Evolutionary conservation across 2,329 filamentous ascomycete genomes (phyloP), one percentile per base, ranked within the genome.

Genomic region (Colletotrichum karsti): DNA sequence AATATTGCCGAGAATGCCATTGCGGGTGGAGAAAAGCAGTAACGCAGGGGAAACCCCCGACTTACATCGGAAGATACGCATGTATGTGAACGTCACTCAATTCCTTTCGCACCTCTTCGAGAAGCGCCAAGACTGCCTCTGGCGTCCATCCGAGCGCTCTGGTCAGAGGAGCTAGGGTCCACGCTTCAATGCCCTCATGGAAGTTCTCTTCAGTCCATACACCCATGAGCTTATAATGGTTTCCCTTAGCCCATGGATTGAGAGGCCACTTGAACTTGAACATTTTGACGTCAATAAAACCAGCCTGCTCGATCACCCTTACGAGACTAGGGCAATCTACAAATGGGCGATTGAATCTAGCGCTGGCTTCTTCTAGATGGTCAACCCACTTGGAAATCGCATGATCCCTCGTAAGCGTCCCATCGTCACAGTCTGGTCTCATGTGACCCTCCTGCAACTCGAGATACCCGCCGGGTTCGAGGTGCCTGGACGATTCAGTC

Each of bases 201-300:
- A 72, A 66, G 3, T 76, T 77, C 2, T 61, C 53, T 10, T 50
- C 24, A 10, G 42, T 26, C 50, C 58, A 68, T 4, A 28, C 15
- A 37, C 66, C 86, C 2, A 87, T 72, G 53, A 87, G 81, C 72
- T 87, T 89, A 58, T 85, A 79, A 22, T 82, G 80, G 12, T 79
- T 77, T 37, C 86, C 82, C 51, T 82, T 83, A 0, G 85, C 82
- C 86, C 87, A 89, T 8, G 78, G 73, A 70, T 84, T 86, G 24
- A 79, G 79, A 0, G 87, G 86, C 77, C 86, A 83, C 74, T 82
- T 84, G 71, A 79, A 84, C 15, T 83, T 73, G 2, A 79, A 76
- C 72, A 87, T 81, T 0, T 76, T 76, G 1, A 90, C 82, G 61
- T 88, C 81, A 61, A 82, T 77, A 69, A 90, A 90, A 1, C 88